These are phyloP conservation scores for Claviceps quebecensis DNA, from an alignment of 2,329 filamentous ascomycete species.

Conservation along the genomic window DNA sequence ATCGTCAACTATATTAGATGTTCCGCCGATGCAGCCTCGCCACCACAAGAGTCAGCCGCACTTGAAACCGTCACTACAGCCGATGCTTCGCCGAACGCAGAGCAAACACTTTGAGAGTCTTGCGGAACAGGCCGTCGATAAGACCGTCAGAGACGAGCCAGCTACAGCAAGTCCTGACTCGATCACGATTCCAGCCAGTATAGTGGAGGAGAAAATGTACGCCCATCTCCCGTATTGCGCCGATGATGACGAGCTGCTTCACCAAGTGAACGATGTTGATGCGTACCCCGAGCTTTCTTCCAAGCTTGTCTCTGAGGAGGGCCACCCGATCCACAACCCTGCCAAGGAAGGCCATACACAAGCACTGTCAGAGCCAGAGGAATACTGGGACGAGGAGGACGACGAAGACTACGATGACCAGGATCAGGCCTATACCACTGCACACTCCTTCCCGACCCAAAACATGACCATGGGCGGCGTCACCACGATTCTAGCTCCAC, in stretches of 20 bases:
- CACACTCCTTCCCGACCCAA: conserved; percentile 61
- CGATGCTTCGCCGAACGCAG: conserved; percentile 28
- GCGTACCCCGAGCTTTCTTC: conserved; percentile 11
- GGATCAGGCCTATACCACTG: conserved; percentile 59
- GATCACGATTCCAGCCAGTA: conserved; percentile 7
- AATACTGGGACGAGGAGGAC: conserved; percentile 69
- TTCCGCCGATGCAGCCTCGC: conserved; percentile 23
- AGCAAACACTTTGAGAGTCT: conserved; percentile 25
- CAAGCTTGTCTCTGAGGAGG: conserved; percentile 19
- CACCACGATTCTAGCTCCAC: conserved; percentile 55
- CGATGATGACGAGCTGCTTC: conserved; percentile 12
- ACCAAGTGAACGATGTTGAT: conserved; percentile 13
- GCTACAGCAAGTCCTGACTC: conserved; percentile 1
- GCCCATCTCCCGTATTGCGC: conserved; percentile 15
- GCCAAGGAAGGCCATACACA: conserved; percentile 14
- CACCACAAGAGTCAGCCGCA: conserved; percentile 42
- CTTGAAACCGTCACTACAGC: conserved; percentile 28
- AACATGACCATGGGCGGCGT: conserved; percentile 38
- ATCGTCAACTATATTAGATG: conserved; percentile 9
- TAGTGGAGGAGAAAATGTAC: conserved; percentile 6
- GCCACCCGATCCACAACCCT: conserved; percentile 10
- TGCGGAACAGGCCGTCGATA: conserved; percentile 5
- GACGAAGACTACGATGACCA: conserved; percentile 51
- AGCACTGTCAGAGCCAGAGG: conserved; percentile 36
- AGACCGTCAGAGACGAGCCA: neutral